These are phyloP conservation scores for Allium sativum DNA, from an alignment of 106 monocot genomes.

Conservation along the genomic window DNA sequence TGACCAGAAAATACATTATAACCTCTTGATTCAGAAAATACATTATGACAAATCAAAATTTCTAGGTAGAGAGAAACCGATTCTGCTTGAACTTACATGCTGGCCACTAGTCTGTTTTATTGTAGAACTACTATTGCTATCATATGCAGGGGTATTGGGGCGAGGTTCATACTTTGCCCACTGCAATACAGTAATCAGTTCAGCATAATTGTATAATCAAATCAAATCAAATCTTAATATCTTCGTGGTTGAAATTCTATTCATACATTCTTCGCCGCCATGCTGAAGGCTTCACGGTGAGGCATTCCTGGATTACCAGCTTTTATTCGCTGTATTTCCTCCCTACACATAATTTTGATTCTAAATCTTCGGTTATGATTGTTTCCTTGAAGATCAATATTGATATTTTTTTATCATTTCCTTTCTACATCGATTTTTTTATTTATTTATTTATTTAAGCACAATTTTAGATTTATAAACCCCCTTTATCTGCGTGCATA, in stretches of 20 bases:
- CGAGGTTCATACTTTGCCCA: constrained; percentile 21
- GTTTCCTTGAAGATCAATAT: background rate
- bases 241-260: background rate
- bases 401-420: background rate
- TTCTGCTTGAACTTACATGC: background rate
- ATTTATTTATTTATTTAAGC: background rate
- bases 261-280: constrained; percentile 65
- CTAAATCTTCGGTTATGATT: background rate
- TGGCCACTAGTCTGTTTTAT: background rate
- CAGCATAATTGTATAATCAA: background rate
- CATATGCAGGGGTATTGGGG: background rate
- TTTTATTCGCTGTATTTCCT: constrained; percentile 70
- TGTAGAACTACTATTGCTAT: background rate
- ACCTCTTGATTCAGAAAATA: no score
- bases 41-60: no score
- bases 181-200: background rate
- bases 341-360: constrained; percentile 23
- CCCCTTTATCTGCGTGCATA: background rate
- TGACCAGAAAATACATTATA: background rate
- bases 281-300: constrained; percentile 71
- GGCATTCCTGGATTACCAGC: constrained; percentile 54
- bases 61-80: background rate
- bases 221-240: background rate
- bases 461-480: background rate
- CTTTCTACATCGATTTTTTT: background rate